Base-by-base conservation (phyloP, 305 asterid species). In the Fraxinus dipetala region DNA sequence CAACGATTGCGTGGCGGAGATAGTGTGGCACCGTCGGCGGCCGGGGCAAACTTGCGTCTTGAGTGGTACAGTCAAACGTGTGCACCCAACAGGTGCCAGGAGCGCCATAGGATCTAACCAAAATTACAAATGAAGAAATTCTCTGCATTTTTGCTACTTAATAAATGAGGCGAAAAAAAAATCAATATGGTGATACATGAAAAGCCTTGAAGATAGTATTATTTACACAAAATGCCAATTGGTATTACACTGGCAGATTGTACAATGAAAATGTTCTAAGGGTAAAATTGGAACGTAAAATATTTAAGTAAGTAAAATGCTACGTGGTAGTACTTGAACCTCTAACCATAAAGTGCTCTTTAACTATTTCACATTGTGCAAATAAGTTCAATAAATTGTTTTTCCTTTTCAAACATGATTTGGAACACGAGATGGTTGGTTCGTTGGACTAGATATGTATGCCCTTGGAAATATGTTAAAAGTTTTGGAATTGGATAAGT, bases 21-120 rank as follows among this genome's bases (percentile, higher is more conserved):
- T 75, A 26, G 59, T 43, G 28, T 43, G 43, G 5, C 75, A n/a
- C 24, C 36, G 78, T 6, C 84, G 85, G 83, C 86, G 89, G 72
- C 72, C 87, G 77, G 80, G n/a, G 80, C 84, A 78, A 78, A 84
- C 83, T 20, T 77, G 82, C 84, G 80, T 79, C 56, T 85, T 86
- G 5, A 88, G 86, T 10, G 87, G 84, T 77, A 76, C 85, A 5
- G 84, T 8, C 61, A 82, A 75, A 32, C 83, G 81, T 28, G 84
- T 70, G 69, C 69, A 80, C 35, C 80, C 80, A 63, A 85, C 74
- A 10, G 92, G 89, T 40, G 48, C 11, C 43, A 79, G 77, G 79
- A 91, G 86, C 87, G 94, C 93, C 97, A 91, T 91, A 10, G 34
- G 8, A 65, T 26, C 18, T 11, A 65, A 63, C 1, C 73, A 9